Percentiles rank a stretch among this genome's conserved stretches.
phyloP scores from a whole-genome alignment of 345 rosid genomes.

The Acer yangbiense region DNA sequence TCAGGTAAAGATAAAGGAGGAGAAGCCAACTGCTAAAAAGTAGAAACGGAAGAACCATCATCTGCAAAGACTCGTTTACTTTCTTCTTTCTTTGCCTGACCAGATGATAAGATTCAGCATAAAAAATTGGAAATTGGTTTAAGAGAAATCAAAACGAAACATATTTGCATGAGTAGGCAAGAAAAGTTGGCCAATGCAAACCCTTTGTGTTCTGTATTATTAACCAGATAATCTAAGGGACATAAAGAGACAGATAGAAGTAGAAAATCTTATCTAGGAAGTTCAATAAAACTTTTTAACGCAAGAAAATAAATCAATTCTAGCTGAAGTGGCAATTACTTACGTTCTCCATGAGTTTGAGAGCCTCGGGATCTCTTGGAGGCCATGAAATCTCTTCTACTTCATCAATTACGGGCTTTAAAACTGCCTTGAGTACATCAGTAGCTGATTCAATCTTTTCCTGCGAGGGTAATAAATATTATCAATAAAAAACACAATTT shows the following conservation, averaged over 20 bases:
- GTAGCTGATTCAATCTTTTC: conserved; percentile 88
- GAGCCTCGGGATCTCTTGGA: conserved; percentile 70
- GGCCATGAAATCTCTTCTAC: conserved; percentile 83
- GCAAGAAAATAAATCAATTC: conserved; percentile 1
- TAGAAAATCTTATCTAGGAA: not conserved
- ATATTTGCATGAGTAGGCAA: not conserved
- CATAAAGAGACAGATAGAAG: not conserved
- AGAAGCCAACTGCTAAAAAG: not conserved
- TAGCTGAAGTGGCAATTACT: conserved; percentile 14
- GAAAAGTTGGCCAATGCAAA: not conserved
- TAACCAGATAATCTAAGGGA: not conserved
- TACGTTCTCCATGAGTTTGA: conserved; percentile 76
- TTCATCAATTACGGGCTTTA: conserved; percentile 67
- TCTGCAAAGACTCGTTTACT: not conserved
- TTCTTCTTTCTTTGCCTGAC: not conserved
- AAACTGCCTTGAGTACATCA: conserved; percentile 75
- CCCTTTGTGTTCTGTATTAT: not conserved
- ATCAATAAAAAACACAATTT: not conserved
- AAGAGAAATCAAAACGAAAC: not conserved
- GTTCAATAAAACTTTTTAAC: not conserved
- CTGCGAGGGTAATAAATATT: conserved; percentile 31
- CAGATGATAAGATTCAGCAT: not conserved
- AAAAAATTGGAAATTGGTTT: not conserved
- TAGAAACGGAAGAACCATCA: not conserved
- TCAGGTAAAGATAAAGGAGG: not conserved